Evolutionary conservation across 2,329 filamentous ascomycete species (phyloP).

Genomic region (Fusarium circinatum): DNA sequence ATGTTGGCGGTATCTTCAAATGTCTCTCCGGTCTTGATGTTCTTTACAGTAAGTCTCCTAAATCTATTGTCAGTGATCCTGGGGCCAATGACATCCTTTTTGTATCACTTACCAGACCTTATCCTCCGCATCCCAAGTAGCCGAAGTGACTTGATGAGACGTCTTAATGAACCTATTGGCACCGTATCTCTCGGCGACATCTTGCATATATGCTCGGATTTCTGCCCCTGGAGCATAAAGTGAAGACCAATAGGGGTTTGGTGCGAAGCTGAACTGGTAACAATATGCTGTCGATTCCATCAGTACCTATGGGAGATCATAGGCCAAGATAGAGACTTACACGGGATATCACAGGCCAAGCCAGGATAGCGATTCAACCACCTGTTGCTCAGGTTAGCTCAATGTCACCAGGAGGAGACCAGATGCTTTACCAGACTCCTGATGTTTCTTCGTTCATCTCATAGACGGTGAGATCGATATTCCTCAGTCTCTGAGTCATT

Average conservation of each 20-base stretch:
- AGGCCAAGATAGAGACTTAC: neutral
- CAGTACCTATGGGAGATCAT: neutral
- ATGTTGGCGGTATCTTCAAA: neutral
- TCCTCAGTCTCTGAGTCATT: neutral
- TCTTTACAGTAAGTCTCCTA: neutral
- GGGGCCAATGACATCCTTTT: rapidly evolving
- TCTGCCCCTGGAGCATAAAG: neutral
- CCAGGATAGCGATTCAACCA: neutral
- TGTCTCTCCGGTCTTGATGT: neutral
- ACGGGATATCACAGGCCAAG: neutral
- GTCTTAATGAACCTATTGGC: neutral
- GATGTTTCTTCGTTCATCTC: neutral
- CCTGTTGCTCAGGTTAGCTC: neutral
- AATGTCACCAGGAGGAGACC: rapidly evolving
- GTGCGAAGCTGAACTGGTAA: neutral
- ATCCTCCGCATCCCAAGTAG: neutral
- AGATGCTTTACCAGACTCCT: neutral
- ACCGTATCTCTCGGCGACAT: neutral
- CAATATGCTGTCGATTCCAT: neutral
- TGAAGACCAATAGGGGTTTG: neutral
- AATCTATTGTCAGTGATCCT: neutral
- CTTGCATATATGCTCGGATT: neutral
- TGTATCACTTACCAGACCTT: neutral
- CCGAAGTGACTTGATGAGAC: neutral
- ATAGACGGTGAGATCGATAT: neutral